Base-by-base conservation (phyloP, 2,329 filamentous ascomycete genomes). In the Cercospora sesami region DNA sequence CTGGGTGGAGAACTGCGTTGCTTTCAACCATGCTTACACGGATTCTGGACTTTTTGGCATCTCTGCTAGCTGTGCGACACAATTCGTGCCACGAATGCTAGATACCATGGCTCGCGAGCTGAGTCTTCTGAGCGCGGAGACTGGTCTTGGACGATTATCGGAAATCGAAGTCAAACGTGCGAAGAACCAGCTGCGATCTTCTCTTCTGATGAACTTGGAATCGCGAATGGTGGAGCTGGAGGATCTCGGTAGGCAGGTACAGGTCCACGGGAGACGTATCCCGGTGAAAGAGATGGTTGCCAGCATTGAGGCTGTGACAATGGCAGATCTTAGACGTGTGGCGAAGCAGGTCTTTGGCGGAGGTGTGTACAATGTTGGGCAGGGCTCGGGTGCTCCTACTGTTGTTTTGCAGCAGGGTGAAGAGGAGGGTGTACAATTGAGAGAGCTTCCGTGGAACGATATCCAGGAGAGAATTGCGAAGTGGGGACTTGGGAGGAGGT, bases 1-100 rank as follows among this genome's bases (percentile, higher is more conserved):
- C 74, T 99, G 94, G 94, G 93, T 99, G 28, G 95, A 99, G 82
- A 94, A 89, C 69, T 98, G 95, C 82, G 86, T 96, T 62, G 91
- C 94, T 31, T 98, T 98, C 84, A 98, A 98, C 85, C 94, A 98
- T 84, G 92, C 91, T 58, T 99, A 99, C 85, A 95, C 92, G 0
- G 95, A 99, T 80, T 94, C 91, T 6, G 95, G 95, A 4, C 87
- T 99, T 51, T 99, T 99, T 77, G 95, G 95, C 72, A 97, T 99
- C 78, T 90, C 91, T 0, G 91, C 93, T 0, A 90, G 90, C 30
- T 99, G 95, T 81, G 86, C 89, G 36, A 94, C 95, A 0, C 87
- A 87, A 39, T 88, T 91, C 70, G 92, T 94, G 0, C 85, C 87
- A 3, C 84, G 89, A 73, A 97, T 97, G 92, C 87, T 99, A 21